Evolutionary conservation across 2,329 filamentous ascomycete genomes (phyloP), one percentile per base, ranked within the genome.

Genomic region (Hymenoscyphus fructigenus): DNA sequence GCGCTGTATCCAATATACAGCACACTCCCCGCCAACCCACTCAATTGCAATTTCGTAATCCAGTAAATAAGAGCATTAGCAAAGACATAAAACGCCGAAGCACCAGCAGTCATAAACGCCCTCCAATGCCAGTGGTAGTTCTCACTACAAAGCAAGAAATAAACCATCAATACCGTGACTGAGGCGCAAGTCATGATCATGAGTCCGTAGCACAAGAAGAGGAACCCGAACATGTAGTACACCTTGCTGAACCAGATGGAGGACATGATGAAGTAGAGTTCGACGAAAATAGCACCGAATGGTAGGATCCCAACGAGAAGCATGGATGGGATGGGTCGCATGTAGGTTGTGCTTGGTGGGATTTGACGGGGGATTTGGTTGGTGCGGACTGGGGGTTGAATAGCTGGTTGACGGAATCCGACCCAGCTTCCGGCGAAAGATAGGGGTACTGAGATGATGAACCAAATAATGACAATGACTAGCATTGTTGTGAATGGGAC

Each of bases 121-220:
- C 95, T 88, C 95, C 95, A 99, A 74, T 98, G 95, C 95, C 95
- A 99, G 77, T 97, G 91, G 79, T 99, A 99, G 79, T 99, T 95
- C 80, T 99, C 95, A 0, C 92, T 89, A 76, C 94, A 98, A 15
- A 99, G 87, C 71, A 99, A 77, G 82, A 98, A 98, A 79, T 99
- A 99, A 0, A 97, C 91, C 84, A 98, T 89, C 20, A 99, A 82
- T 9, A 98, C 89, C 0, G 95, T 98, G 50, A 96, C 94, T 0
- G 93, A 90, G 0, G 94, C 94, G 65, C 91, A 93, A 0, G 95
- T 98, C 72, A 97, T 91, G 72, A 98, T 92, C 93, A 99, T 97
- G 59, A 99, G 85, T 12, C 91, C 93, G 75, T 97, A 99, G 83
- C 93, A 97, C 64, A 99, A 85, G 83, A 99, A 99, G 41, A 99